Conservation (phyloP, 805 yeast species). For the Lipomyces mesembrius region DNA sequence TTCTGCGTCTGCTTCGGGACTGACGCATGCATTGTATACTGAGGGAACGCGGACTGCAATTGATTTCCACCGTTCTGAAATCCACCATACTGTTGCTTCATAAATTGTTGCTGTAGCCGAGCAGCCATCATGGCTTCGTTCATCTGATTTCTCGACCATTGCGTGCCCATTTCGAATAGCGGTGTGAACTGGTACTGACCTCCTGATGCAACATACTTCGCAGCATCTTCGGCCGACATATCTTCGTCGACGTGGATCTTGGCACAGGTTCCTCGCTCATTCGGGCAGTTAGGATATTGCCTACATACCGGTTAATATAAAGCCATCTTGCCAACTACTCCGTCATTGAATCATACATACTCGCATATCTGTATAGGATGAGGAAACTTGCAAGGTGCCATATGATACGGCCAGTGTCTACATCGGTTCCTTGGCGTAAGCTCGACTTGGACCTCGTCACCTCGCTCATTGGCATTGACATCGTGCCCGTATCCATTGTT, state of each 20-base stretch:
- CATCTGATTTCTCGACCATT: background rate
- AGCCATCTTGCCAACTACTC: background rate
- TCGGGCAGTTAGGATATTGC: slow-evolving; percentile 72
- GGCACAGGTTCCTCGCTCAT: slow-evolving; percentile 80
- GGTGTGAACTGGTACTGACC: slow-evolving; percentile 25
- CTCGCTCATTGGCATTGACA: slow-evolving; percentile 8
- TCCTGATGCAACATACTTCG: slow-evolving; percentile 54
- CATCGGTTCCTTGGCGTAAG: slow-evolving; percentile 38
- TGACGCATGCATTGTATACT: background rate
- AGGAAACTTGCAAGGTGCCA: slow-evolving; percentile 62
- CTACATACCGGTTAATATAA: background rate
- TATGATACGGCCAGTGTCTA: slow-evolving; percentile 46
- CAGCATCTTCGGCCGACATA: slow-evolving; percentile 61
- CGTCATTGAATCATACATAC: slow-evolving; percentile 42
- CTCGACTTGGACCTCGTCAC: slow-evolving; percentile 2
- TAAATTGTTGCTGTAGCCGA: background rate
- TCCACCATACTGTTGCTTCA: background rate
- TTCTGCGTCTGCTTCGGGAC: background rate
- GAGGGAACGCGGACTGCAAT: background rate
- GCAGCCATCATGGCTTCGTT: background rate
- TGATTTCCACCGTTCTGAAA: slow-evolving; percentile 1
- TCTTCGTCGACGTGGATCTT: slow-evolving; percentile 87
- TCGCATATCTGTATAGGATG: slow-evolving; percentile 82
- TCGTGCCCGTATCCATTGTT: background rate
- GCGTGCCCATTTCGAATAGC: slow-evolving; percentile 24